Base-by-base conservation (phyloP, 169 alveolate species). In the Nephromyces sp. region DNA sequence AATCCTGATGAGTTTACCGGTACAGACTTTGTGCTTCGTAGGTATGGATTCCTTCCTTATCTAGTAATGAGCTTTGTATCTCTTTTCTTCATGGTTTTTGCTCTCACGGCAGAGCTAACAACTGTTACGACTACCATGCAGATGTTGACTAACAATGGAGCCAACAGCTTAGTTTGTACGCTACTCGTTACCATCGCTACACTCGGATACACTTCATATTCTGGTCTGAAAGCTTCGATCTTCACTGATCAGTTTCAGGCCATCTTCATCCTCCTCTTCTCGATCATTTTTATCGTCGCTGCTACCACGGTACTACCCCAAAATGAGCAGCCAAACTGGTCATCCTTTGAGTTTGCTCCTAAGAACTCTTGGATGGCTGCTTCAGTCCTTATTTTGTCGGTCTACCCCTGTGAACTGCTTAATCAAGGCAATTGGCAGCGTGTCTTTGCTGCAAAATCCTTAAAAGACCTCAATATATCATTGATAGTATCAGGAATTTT, bases 351-450 rank as follows among this genome's bases (percentile, higher is more conserved):
- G 6, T 35, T 51, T 6, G 6, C 32, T 6, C 30, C 8, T 32
- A 1, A 8, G 32, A 5, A 63, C 6, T 5, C 35, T 8, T 5
- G 35, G 52, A 32, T 43, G 0, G 80, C 75, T 0, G 80, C 68
- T 0, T 68, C 67, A 0, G 82, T 68, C 15, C 25, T 76, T 1
- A 28, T 76, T 6, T 3, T 69, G 29, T 57, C 77, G 28, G 32
- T 69, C n/a, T 64, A 70, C 71, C 77, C 77, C 1, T 32, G 21
- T 24, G 52, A 35, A n/a, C 62, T 76, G 25, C 32, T 66, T 6
- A 74, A 76, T n/a, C 77, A 68, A 30, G 82, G 82, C 6, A 76
- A 52, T 25, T 76, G 82, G 82, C 82, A 76, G 32, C 72, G 82
- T 2, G 68, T 76, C 32, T 51, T 31, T 32, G 82, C 82, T 1